phyloP scores from a whole-genome alignment of 106 monocot species.

The Platanthera guangdongensis region DNA sequence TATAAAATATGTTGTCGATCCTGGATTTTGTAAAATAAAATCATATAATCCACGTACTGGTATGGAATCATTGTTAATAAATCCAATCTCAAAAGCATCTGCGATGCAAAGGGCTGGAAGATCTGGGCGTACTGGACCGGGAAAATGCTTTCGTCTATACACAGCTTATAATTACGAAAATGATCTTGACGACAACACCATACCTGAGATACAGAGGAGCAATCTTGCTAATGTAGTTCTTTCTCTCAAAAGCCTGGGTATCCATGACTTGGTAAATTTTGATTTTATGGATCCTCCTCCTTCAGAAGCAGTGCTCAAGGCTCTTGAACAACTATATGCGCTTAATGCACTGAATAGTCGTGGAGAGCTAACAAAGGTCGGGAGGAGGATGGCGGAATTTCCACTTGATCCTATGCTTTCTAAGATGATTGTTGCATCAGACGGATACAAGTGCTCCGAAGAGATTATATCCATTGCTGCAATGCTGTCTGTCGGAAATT shows the following conservation, averaged over 20 bases:
- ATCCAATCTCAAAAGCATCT: slow-evolving; percentile 85
- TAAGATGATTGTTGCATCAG: slow-evolving; percentile 94
- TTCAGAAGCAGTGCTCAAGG: slow-evolving; percentile 76
- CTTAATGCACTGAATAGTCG: slow-evolving; percentile 72
- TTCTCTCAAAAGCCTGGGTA: slow-evolving; percentile 80
- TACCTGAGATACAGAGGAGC: slow-evolving; percentile 88
- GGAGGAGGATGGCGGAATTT: slow-evolving; percentile 91
- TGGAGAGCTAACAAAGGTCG: slow-evolving; percentile 85
- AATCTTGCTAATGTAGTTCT: slow-evolving; percentile 95
- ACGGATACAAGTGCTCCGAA: slow-evolving; percentile 80
- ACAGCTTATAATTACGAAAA: slow-evolving; percentile 84
- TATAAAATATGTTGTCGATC: slow-evolving; percentile 93
- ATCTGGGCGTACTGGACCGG: slow-evolving; percentile 92
- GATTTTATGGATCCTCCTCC: slow-evolving; percentile 98
- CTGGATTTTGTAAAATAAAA: slow-evolving; percentile 82
- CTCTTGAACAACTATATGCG: slow-evolving; percentile 81
- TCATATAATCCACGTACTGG: slow-evolving; percentile 92
- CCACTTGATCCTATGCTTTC: slow-evolving; percentile 96
- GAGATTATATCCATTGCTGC: slow-evolving; percentile 71
- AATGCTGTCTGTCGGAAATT: slow-evolving; percentile 88
- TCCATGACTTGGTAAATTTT: slow-evolving; percentile 81
- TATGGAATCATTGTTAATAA: slow-evolving; percentile 78
- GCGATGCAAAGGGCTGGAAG: slow-evolving; percentile 96
- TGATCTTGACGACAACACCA: slow-evolving; percentile 84
- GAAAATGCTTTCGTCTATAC: slow-evolving; percentile 86